Evolutionary conservation across 306 rosid genomes (phyloP), one percentile per base, ranked within the genome.

Genomic region (Cyamopsis tetragonoloba): DNA sequence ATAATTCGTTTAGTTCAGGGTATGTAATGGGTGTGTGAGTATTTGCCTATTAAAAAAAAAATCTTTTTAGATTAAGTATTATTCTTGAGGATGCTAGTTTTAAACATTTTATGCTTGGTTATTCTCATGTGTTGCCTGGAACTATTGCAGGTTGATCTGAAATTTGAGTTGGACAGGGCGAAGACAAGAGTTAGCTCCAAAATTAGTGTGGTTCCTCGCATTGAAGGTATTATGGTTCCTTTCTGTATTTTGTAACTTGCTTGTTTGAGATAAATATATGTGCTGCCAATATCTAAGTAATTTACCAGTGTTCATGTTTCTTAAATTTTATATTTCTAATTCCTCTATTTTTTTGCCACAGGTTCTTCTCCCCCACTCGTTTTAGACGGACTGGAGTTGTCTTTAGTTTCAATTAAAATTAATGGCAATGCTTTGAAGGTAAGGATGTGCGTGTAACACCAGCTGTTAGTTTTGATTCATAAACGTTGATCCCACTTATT

Each of bases 151-250:
- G 96, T 92, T 81, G 84, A 82, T 83, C 85, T 90, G 85, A 85
- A 80, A 65, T 90, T 90, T 82, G 60, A 70, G 24, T 77, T 95
- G 77, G 97, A 95, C 27, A 96, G 86, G 83, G 99, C 90, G 86
- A 86, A 72, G 59, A 85, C 99, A 32, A 65, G 77, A 35, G 96
- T 95, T 62, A 75, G 76, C 66, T 95, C 99, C 55, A 95, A 79
- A 80, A 95, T 90, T 56, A 32, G 86, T 0, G 99, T 90, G 47
- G 57, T 71, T 77, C 98, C 97, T 28, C 81, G 85, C 70, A 73
- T 67, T 80, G 96, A 89, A 84, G 97, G 97, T 88, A 58, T 41
- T 35, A 31, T 41, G 42, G 51, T 59, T 70, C 48, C 70, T 71
- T 68, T 60, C 9, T 31, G 38, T 43, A 24, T 55, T 46, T 41